These are phyloP conservation scores for Nannizziopsis barbatae DNA, from an alignment of 2,329 filamentous ascomycete genomes.

Conservation along the genomic window DNA sequence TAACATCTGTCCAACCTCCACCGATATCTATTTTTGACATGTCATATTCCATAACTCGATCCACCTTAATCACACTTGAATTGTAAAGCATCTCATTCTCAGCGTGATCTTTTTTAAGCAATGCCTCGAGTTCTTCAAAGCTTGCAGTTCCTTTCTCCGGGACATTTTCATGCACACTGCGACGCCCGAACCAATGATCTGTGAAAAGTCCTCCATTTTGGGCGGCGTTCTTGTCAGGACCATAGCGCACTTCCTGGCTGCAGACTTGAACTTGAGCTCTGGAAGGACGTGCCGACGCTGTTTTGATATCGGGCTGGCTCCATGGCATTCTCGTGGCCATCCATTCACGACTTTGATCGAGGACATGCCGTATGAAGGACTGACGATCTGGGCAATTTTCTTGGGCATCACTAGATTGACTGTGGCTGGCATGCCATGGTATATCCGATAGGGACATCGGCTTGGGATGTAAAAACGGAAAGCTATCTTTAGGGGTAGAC, in stretches of 20 bases:
- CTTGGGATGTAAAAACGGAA: background rate
- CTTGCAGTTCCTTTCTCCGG: conserved; percentile 26
- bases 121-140: conserved; percentile 30
- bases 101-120: conserved; percentile 30
- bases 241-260: background rate
- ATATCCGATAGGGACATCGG: conserved; percentile 2
- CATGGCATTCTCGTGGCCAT: conserved; percentile 3
- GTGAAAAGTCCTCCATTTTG: background rate
- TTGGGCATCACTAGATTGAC: background rate
- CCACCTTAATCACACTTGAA: conserved; percentile 22
- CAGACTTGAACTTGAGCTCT: conserved; percentile 24
- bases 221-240: background rate
- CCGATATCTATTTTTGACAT: background rate
- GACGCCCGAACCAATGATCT: conserved; percentile 35
- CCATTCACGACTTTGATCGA: conserved; percentile 1
- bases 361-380: background rate
- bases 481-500: background rate
- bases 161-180: conserved; percentile 27
- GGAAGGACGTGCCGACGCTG: conserved; percentile 17
- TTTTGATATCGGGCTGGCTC: background rate
- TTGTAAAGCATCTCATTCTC: conserved; percentile 35
- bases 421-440: conserved; percentile 1
- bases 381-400: background rate
- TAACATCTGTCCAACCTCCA: conserved; percentile 6
- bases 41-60: conserved; percentile 1